Base-by-base conservation (phyloP, 805 yeast genomes). In the Schwanniomyces yamadae region DNA sequence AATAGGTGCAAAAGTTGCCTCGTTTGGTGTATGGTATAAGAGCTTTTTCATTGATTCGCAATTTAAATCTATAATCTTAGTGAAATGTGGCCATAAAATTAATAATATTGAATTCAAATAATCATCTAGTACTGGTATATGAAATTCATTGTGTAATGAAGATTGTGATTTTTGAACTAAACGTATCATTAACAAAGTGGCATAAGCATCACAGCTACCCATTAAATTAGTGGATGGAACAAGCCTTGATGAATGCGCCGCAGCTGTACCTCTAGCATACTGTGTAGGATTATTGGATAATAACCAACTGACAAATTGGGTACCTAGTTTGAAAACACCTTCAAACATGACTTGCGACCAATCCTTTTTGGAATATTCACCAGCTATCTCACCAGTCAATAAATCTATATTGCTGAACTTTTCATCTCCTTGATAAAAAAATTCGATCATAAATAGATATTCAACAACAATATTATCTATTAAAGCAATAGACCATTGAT, bases 1-100 rank as follows among this genome's bases (percentile, higher is more conserved):
- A 13, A 73, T 61, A 1, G 78, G 75, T 1, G 78, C 74, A 21
- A 64, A 49, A 18, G 52, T 52, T 9, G 54, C 38, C 18, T 50
- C 53, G 20, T 54, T 48, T 13, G 49, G 46, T 4, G 55, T 31
- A 23, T 54, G 73, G 40, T 46, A 67, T 31, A 57, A 57, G 12
- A 73, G 73, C 34, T 69, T 75, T 42, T 83, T 80, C 55, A 88
- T 63, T 33, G 80, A 76, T 14, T 80, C 84, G 48, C 95, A 82
- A 49, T 91, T 86, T 22, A 76, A 62, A 54, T 89, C 96, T 27
- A 90, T 73, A 22, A 87, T 66, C 30, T 69, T 71, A 50, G 89
- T 90, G 51, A 90, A 84, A 40, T 75, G 78, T 0, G 97, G 96
- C 98, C 98, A 93, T 29, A 91, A 62, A 3, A 74, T 57, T 34